Evolutionary conservation across 306 rosid species (phyloP).

Genomic region (Glycyrrhiza uralensis): DNA sequence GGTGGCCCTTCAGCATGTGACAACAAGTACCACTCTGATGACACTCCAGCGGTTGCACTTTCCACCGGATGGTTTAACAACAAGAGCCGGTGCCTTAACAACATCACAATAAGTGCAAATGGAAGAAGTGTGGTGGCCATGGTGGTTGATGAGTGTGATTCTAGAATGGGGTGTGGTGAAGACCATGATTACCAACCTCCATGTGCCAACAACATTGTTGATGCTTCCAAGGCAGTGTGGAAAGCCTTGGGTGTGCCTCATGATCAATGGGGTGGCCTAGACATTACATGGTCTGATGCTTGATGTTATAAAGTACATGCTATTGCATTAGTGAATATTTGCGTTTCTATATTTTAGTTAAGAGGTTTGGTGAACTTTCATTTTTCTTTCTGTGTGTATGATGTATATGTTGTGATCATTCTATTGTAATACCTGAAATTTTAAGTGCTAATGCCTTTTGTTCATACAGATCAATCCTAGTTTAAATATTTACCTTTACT

Average conservation of each 20-base stretch:
- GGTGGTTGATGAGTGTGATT: conserved; percentile 60
- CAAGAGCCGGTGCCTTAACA: conserved; percentile 34
- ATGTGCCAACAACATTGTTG: conserved; percentile 42
- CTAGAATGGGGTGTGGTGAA: conserved; percentile 42
- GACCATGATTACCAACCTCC: conserved; percentile 46
- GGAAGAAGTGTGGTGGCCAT: conserved; percentile 41
- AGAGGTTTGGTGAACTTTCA: neutral
- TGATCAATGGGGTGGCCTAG: conserved; percentile 1
- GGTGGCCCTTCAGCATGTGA: conserved; percentile 49
- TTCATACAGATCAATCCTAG: neutral
- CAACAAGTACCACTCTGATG: conserved; percentile 29
- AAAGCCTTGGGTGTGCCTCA: conserved; percentile 21
- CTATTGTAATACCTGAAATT: neutral
- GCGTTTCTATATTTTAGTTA: too few species aligned
- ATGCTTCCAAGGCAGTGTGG: conserved; percentile 37
- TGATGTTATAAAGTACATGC: too few species aligned
- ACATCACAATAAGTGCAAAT: conserved; percentile 34
- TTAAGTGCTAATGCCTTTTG: neutral
- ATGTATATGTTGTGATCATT: neutral
- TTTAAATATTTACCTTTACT: neutral
- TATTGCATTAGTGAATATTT: too few species aligned
- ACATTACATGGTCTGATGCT: conserved; percentile 25
- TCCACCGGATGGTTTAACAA: conserved; percentile 46
- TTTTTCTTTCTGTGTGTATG: neutral
- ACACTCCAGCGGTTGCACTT: conserved; percentile 32